Evolutionary conservation across 805 yeast genomes (phyloP).

Genomic region (Scheffersomyces coipomensis): DNA sequence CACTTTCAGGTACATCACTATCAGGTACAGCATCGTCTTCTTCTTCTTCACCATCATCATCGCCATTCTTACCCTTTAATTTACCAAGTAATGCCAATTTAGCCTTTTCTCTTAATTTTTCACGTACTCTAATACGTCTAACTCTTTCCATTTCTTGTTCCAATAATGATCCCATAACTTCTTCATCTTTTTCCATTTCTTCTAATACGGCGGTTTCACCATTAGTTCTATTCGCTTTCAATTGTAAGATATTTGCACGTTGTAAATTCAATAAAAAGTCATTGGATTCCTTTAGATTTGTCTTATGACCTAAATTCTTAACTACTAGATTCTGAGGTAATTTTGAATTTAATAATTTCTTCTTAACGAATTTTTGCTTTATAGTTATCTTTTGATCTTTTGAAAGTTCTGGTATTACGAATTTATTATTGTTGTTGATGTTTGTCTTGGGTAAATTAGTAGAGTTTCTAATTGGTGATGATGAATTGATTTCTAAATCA

Average conservation of each 20-base stretch:
- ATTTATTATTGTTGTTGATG: neutral
- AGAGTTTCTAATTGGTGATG: conserved; percentile 7
- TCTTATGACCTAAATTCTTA: neutral
- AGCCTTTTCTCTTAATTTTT: conserved; percentile 37
- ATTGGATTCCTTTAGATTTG: conserved; percentile 11
- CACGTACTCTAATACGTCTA: conserved; percentile 42
- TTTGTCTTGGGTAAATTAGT: conserved; percentile 8
- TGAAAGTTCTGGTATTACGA: conserved; percentile 24
- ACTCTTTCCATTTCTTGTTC: conserved; percentile 53
- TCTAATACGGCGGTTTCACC: conserved; percentile 24
- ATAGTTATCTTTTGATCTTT: conserved; percentile 31
- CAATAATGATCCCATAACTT: conserved; percentile 42
- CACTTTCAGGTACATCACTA: conserved; percentile 18
- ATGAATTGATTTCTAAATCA: conserved; percentile 14
- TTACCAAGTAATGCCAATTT: conserved; percentile 26
- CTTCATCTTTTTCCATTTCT: conserved; percentile 43
- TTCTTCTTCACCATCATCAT: conserved; percentile 12
- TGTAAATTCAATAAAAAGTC: conserved; percentile 35
- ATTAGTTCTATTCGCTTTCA: conserved; percentile 18
- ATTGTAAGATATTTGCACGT: conserved; percentile 46
- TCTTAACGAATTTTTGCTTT: conserved; percentile 30
- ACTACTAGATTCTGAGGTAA: neutral
- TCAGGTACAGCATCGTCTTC: conserved; percentile 18
- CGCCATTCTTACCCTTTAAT: conserved; percentile 11
- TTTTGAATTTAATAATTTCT: conserved; percentile 9